phyloP scores from a whole-genome alignment of 1,284 basidiomycete species.

The Veloboletus limbatus region DNA sequence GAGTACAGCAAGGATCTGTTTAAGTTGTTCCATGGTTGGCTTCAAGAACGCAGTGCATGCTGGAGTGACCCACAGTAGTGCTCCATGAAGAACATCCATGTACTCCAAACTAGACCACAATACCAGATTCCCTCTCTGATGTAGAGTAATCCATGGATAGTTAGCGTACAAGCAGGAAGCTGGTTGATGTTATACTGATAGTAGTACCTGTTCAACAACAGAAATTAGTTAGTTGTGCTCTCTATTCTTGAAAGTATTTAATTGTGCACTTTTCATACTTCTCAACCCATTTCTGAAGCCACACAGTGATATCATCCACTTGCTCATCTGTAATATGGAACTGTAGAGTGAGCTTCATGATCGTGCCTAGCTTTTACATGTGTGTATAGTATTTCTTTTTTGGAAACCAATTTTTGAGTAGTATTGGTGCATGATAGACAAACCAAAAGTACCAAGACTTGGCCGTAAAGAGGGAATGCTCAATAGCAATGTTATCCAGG shows the following conservation, averaged over 20 bases:
- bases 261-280: constrained; percentile 7
- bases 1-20: not conserved
- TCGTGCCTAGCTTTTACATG: constrained; percentile 4
- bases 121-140: constrained; percentile 14
- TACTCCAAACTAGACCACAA: constrained; percentile 19
- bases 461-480: not conserved
- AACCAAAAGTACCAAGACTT: constrained; percentile 11
- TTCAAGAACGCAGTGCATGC: not conserved
- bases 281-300: constrained; percentile 1
- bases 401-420: constrained; percentile 2
- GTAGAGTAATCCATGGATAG: constrained; percentile 24
- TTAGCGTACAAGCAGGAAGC: constrained; percentile 17
- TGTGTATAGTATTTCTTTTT: constrained; percentile 10
- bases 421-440: constrained; percentile 7
- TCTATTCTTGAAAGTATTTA: not conserved
- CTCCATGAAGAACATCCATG: constrained; percentile 16
- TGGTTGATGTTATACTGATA: constrained; percentile 16
- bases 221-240: too few relatives aligned
- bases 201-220: too few relatives aligned
- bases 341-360: constrained; percentile 13
- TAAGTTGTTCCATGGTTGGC: constrained; percentile 1
- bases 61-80: not conserved
- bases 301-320: not conserved
- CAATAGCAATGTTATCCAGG: constrained; percentile 5
- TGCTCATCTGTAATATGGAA: not conserved